Evolutionary conservation across 805 yeast genomes (phyloP).

Genomic region (Zygosaccharomyces pseudorouxii): DNA sequence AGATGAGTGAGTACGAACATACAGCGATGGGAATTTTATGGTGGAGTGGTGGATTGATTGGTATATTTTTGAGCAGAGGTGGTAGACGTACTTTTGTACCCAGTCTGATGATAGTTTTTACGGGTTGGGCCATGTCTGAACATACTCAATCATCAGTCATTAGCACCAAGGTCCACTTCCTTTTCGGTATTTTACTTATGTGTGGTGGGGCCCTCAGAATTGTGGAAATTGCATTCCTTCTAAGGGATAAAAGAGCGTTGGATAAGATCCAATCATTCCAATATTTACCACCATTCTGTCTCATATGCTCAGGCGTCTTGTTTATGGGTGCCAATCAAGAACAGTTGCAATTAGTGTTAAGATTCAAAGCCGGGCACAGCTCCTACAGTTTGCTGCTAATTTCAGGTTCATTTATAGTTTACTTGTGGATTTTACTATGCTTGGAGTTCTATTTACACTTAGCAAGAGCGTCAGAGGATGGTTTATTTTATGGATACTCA

Average conservation of each 20-base stretch:
- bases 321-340: slow-evolving; percentile 95
- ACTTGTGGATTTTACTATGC: slow-evolving; percentile 59
- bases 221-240: slow-evolving; percentile 72
- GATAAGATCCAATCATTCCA: slow-evolving; percentile 67
- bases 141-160: slow-evolving; percentile 73
- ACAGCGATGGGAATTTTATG: slow-evolving; percentile 95
- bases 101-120: slow-evolving; percentile 71
- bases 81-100: slow-evolving; percentile 74
- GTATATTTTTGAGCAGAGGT: slow-evolving; percentile 67
- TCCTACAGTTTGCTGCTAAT: slow-evolving; percentile 69
- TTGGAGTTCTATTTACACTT: slow-evolving; percentile 53
- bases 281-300: slow-evolving; percentile 76
- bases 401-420: slow-evolving; percentile 69
- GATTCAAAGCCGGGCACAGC: slow-evolving; percentile 78
- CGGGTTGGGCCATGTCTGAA: slow-evolving; percentile 93
- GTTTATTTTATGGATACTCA: slow-evolving; percentile 16
- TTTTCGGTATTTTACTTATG: slow-evolving; percentile 81
- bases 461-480: slow-evolving; percentile 12
- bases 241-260: slow-evolving; percentile 52
- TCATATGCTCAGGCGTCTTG: slow-evolving; percentile 70
- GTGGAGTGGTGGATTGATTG: slow-evolving; percentile 92
- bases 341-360: slow-evolving; percentile 65
- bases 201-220: slow-evolving; percentile 72
- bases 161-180: slow-evolving; percentile 80
- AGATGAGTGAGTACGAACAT: slow-evolving; percentile 90